A percentile compares a stretch with the other conserved stretches of the same genome.
Evolutionary conservation across 805 yeast species (phyloP).

Genomic region (Lipomyces yamadae): DNA sequence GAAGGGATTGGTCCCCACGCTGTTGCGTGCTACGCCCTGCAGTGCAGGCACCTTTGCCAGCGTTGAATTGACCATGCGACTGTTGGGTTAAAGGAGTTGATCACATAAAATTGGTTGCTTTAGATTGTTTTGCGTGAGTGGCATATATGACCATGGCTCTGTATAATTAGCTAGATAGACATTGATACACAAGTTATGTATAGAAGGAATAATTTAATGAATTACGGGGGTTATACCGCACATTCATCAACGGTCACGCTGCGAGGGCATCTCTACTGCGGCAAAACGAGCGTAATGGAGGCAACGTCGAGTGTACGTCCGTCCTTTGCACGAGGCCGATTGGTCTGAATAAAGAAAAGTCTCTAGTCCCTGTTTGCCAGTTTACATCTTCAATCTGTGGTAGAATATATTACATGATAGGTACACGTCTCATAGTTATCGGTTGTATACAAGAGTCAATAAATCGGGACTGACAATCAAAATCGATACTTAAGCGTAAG

Average conservation of each 20-base stretch:
- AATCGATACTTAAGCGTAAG: conserved; percentile 18
- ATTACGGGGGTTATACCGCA: neutral
- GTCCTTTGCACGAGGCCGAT: too few species aligned
- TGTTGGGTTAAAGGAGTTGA: conserved; percentile 29
- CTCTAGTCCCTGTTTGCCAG: too few species aligned
- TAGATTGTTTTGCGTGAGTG: neutral
- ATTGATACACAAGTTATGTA: neutral
- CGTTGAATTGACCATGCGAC: conserved; percentile 86
- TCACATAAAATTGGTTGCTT: neutral
- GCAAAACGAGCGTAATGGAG: too few species aligned
- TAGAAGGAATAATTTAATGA: neutral
- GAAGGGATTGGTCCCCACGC: conserved; percentile 89
- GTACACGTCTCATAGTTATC: neutral
- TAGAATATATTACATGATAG: too few species aligned
- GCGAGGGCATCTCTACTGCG: too few species aligned
- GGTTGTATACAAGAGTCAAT: too few species aligned
- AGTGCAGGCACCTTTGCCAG: conserved; percentile 96
- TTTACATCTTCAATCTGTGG: too few species aligned
- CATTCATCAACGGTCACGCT: neutral
- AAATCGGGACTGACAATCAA: too few species aligned
- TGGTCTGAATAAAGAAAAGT: too few species aligned
- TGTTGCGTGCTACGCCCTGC: conserved; percentile 96
- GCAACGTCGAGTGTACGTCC: too few species aligned
- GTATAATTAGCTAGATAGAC: neutral
- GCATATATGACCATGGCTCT: neutral